Evolutionary conservation across 2,329 filamentous ascomycete genomes (phyloP), one percentile per base, ranked within the genome.

Genomic region (Clonostachys sp.): DNA sequence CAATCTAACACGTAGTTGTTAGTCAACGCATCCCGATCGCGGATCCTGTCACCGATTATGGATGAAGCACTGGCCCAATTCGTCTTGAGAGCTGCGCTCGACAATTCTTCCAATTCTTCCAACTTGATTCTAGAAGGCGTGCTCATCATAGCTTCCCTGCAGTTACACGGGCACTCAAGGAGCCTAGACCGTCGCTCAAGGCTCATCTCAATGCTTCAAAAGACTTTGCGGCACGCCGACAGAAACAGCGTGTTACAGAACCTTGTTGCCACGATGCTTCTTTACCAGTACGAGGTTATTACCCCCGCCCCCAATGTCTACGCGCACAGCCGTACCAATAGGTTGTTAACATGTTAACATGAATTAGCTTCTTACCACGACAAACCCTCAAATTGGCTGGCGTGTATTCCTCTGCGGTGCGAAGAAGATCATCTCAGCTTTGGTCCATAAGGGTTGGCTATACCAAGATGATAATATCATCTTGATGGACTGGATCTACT

Each of bases 401-500:
- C 41, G 38, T 9, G 30, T 39, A 20, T 50, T 47, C 30, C 35
- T 50, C 20, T 50, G 48, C 12, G 48, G 48, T n/a, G 48, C 48
- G 6, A 50, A 50, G 35, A 47, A 44, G 34, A 47, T 50, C 8
- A 48, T 50, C 4, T 44, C 9, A 18, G 48, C 45, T n/a, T 34
- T 36, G 35, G 42, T 41, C 12, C 12, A 33, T 20, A 48, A 20
- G 13, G 13, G 17, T 3, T 3, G 10, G n/a, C 30, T 50, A 6
- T 44, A 45, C 18, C 45, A 36, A 16, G 39, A 40, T 24, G 48
- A 50, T 16, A 41, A 33, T 4, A 18, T 20, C 12, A 18, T 48
- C 18, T 14, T 50, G 13, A 50, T 50, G 41, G 48, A 50, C 18
- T 50, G 48, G 48, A 41, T 50, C 16, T 50, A 50, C 42, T 50